Percentiles rank a stretch among this genome's conserved stretches.
Conservation (phyloP, 495 filamentous ascomycete species). For the Neurospora sp. region DNA sequence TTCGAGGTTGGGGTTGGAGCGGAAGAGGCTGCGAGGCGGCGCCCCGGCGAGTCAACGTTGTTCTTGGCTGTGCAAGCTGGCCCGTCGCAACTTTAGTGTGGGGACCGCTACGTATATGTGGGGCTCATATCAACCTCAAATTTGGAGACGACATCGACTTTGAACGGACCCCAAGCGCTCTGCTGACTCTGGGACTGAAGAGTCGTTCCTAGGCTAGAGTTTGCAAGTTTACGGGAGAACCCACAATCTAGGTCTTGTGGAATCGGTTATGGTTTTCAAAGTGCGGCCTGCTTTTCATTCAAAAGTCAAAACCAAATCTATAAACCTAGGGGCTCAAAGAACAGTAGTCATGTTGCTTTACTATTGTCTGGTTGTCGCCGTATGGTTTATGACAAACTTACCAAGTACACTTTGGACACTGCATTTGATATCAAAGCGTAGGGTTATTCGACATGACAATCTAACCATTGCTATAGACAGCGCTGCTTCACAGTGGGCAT, state of each 20-base stretch:
- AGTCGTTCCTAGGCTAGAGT: not conserved
- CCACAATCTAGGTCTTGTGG: not conserved
- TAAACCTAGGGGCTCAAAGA: not conserved
- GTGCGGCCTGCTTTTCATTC: not conserved
- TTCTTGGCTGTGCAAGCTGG: not conserved
- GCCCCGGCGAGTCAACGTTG: not conserved
- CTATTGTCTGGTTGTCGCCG: not conserved
- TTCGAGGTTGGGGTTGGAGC: not conserved
- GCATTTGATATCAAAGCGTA: not conserved
- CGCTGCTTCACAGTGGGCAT: not conserved
- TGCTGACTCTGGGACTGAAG: not conserved
- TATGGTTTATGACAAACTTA: not conserved
- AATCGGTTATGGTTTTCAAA: not conserved
- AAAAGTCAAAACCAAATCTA: not conserved
- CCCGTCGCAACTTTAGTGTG: not conserved
- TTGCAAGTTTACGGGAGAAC: too few relatives aligned
- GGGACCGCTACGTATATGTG: not conserved
- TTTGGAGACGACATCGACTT: not conserved
- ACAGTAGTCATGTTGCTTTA: not conserved
- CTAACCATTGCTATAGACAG: not conserved
- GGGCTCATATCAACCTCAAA: not conserved
- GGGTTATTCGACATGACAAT: not conserved
- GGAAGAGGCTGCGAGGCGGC: not conserved
- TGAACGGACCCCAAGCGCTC: not conserved
- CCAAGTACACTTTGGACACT: not conserved